Evolutionary conservation across 202 grass and related monocot genomes (phyloP).

Genomic region (Setaria viridis): DNA sequence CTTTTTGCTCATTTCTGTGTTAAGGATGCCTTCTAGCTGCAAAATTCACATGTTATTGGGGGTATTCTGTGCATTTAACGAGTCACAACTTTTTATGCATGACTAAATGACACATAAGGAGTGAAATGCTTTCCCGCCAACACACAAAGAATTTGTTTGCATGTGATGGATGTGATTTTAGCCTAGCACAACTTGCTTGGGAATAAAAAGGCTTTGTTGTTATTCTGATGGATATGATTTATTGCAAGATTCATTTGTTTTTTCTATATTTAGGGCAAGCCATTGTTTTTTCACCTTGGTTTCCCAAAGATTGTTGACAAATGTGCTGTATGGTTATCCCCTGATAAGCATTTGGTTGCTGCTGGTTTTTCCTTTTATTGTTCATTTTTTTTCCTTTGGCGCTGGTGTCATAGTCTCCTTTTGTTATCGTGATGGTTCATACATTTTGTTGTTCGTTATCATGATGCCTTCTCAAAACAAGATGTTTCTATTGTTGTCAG

Average conservation of each 20-base stretch:
- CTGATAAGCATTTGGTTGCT: slow-evolving; percentile 12
- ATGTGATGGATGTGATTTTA: slow-evolving; percentile 2
- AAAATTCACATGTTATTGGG: slow-evolving; percentile 24
- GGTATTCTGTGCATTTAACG: background rate
- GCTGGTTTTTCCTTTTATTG: background rate
- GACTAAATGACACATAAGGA: slow-evolving; percentile 35
- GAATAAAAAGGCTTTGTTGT: background rate
- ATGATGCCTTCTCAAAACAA: slow-evolving; percentile 39
- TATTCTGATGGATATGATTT: background rate
- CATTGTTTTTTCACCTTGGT: slow-evolving; percentile 30
- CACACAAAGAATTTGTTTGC: background rate
- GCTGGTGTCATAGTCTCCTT: background rate
- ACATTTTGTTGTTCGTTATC: slow-evolving; percentile 22
- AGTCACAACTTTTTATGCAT: slow-evolving; percentile 13
- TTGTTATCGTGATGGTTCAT: background rate
- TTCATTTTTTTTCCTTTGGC: slow-evolving; percentile 3
- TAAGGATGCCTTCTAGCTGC: background rate
- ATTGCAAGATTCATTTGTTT: slow-evolving; percentile 3
- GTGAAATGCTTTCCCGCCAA: background rate
- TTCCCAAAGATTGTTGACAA: slow-evolving; percentile 3
- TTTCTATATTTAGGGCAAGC: slow-evolving; percentile 25
- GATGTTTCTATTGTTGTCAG: slow-evolving; percentile 54
- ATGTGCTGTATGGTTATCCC: slow-evolving; percentile 4
- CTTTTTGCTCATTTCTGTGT: slow-evolving; percentile 30
- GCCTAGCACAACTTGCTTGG: background rate